A percentile compares a stretch with the other conserved stretches of the same genome.
phyloP scores from a whole-genome alignment of 306 rosid species.

The Astragalus membranaceus region DNA sequence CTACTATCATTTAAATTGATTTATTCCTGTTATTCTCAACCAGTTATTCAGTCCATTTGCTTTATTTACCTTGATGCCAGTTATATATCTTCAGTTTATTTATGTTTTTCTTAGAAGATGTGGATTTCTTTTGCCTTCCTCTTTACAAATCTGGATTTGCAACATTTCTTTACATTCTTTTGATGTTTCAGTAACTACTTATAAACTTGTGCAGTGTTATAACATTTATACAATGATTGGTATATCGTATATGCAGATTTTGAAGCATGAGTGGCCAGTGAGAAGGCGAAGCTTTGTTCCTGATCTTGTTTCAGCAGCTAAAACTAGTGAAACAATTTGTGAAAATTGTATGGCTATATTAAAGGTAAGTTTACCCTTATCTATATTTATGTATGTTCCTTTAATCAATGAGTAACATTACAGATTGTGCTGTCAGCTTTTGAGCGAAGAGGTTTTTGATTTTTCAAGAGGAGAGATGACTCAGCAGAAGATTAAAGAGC shows the following conservation, averaged over 20 bases:
- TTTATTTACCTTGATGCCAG: not conserved
- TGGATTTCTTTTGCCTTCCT: not conserved
- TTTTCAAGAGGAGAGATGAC: constrained; percentile 55
- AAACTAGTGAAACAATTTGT: constrained; percentile 87
- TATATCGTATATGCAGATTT: constrained; percentile 45
- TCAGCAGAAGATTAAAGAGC: constrained; percentile 48
- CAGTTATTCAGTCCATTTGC: not conserved
- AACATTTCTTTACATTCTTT: not conserved
- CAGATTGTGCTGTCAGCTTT: constrained; percentile 26
- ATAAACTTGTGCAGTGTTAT: not conserved
- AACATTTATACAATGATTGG: not conserved
- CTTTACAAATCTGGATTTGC: not conserved
- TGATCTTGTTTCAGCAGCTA: constrained; percentile 86
- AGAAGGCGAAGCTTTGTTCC: constrained; percentile 82
- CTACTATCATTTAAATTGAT: not conserved
- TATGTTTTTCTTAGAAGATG: not conserved
- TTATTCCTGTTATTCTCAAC: not conserved
- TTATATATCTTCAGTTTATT: too few species aligned
- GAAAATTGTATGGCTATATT: constrained; percentile 96
- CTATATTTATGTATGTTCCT: not conserved
- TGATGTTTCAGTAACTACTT: not conserved
- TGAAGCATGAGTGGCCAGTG: constrained; percentile 94
- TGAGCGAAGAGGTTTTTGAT: constrained; percentile 54
- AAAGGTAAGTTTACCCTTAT: constrained; percentile 45
- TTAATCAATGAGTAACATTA: not conserved